phyloP scores from a whole-genome alignment of 306 rosid species.

The Dryas drummondii region DNA sequence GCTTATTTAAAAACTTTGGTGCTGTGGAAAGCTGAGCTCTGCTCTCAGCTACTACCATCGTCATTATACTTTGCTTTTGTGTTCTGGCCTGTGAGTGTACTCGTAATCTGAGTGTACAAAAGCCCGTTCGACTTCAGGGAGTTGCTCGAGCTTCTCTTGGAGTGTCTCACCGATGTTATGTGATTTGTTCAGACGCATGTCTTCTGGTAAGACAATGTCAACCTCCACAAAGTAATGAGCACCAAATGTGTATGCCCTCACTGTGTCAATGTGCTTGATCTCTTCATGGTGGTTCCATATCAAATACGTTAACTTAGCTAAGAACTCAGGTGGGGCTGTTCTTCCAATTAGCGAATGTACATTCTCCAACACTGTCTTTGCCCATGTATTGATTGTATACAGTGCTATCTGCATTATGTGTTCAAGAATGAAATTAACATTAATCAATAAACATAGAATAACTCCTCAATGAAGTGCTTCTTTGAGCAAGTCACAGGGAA shows the following conservation, averaged over 20 bases:
- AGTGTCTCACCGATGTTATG: conserved; percentile 82
- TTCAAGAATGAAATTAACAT: conserved; percentile 10
- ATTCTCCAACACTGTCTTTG: conserved; percentile 73
- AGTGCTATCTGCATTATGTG: conserved; percentile 63
- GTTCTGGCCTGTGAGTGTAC: conserved; percentile 76
- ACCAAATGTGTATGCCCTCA: conserved; percentile 82
- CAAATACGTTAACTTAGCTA: conserved; percentile 65
- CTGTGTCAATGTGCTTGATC: conserved; percentile 76
- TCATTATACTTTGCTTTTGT: conserved; percentile 50
- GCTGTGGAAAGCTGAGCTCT: neutral
- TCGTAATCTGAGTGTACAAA: conserved; percentile 84
- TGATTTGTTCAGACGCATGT: conserved; percentile 61
- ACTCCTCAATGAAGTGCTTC: too few relatives aligned
- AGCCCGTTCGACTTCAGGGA: conserved; percentile 81
- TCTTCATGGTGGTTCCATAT: conserved; percentile 82
- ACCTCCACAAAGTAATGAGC: conserved; percentile 77
- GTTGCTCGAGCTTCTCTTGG: conserved; percentile 72
- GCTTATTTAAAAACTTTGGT: neutral
- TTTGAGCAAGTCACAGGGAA: too few relatives aligned
- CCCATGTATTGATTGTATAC: conserved; percentile 74
- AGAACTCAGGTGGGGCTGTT: conserved; percentile 75
- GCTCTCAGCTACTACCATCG: neutral
- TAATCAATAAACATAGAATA: neutral
- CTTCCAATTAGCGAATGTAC: conserved; percentile 68
- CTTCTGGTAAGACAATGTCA: conserved; percentile 70